Evolutionary conservation across 805 yeast genomes (phyloP).

Genomic region (Candida lessepsii): DNA sequence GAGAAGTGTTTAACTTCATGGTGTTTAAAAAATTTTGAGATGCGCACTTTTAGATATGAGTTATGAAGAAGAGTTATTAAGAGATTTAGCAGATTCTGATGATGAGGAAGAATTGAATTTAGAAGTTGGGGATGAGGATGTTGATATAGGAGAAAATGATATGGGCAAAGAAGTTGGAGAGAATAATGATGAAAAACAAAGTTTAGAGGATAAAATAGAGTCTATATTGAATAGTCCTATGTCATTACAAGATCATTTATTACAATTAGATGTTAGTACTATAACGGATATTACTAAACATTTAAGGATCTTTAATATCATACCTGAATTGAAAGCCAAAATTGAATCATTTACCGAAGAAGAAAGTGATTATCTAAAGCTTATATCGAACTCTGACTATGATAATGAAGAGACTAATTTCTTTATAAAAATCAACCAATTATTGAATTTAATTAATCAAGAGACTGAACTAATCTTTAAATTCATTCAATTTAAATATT

Average conservation of each 20-base stretch:
- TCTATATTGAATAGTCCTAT: conserved; percentile 13
- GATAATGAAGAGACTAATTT: conserved; percentile 46
- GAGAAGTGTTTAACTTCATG: conserved; percentile 22
- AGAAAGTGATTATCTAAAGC: conserved; percentile 30
- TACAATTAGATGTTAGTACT: conserved; percentile 19
- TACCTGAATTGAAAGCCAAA: conserved; percentile 24
- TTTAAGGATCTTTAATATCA: conserved; percentile 23
- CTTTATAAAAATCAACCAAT: conserved; percentile 51
- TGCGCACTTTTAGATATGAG: conserved; percentile 21
- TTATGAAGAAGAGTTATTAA: conserved; percentile 41
- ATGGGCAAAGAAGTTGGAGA: background rate
- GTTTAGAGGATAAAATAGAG: conserved; percentile 7
- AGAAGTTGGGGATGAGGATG: conserved; percentile 5
- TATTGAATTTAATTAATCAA: conserved; percentile 50
- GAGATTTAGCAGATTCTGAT: conserved; percentile 29
- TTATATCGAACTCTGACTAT: conserved; percentile 26
- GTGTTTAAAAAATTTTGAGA: conserved; percentile 1
- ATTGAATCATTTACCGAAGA: conserved; percentile 21
- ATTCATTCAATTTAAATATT: conserved; percentile 52
- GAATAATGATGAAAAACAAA: background rate
- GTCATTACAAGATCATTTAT: conserved; percentile 11
- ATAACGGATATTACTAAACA: conserved; percentile 20
- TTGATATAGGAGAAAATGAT: conserved; percentile 6
- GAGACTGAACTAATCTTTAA: conserved; percentile 53
- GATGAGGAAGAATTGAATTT: background rate